A percentile compares a stretch with the other conserved stretches of the same genome.
Conservation (phyloP, 176 grass and related monocot species). For the Calamus simplicifolius region DNA sequence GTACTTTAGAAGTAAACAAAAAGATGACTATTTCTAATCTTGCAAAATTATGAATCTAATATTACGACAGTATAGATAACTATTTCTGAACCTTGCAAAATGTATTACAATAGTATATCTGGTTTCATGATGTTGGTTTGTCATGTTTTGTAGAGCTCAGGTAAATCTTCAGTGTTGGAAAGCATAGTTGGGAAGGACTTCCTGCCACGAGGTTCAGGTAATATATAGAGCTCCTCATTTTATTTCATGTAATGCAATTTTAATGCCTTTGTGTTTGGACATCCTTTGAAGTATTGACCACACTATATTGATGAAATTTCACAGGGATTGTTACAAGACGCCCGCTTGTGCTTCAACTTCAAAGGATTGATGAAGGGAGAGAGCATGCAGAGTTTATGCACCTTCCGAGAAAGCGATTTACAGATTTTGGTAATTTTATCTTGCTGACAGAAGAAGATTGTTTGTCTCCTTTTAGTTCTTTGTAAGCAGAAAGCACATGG, state of each 20-base stretch:
- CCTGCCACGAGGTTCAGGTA: conserved; percentile 95
- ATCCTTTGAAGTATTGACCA: no score
- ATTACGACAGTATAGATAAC: neutral
- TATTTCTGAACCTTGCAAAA: no score
- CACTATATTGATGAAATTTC: conserved; percentile 9
- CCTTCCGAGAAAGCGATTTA: conserved; percentile 82
- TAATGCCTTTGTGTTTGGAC: neutral
- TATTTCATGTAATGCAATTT: neutral
- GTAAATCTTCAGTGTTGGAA: conserved; percentile 97
- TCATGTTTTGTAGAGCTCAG: conserved; percentile 56
- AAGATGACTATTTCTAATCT: no score
- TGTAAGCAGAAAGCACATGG: no score
- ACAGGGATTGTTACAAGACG: conserved; percentile 93
- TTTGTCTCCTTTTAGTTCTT: no score
- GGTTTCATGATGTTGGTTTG: neutral
- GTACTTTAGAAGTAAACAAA: no score
- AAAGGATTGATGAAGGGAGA: conserved; percentile 76
- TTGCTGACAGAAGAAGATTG: no score
- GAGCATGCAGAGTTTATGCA: conserved; percentile 99
- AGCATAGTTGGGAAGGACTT: conserved; percentile 98
- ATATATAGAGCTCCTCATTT: neutral
- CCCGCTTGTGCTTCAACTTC: conserved; percentile 87
- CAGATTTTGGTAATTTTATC: conserved; percentile 71
- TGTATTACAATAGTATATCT: neutral
- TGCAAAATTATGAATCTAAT: no score